phyloP scores from a whole-genome alignment of 163 green algal genomes.

The Scenedesmus sp. region DNA sequence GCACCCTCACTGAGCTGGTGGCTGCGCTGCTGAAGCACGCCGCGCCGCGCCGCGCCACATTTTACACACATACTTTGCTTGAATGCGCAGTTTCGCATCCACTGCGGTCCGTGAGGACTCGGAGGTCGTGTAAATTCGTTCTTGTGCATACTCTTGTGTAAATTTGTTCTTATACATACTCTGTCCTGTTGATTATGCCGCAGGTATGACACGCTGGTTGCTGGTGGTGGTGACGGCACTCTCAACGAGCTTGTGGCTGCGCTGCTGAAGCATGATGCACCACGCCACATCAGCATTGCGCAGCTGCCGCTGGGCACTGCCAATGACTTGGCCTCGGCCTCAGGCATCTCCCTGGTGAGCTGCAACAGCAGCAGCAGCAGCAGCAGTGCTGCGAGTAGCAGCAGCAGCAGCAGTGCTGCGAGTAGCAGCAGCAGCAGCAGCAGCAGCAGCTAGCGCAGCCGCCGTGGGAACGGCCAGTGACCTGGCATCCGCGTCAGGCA shows the following conservation, averaged over 20 bases:
- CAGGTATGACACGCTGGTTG: conserved; percentile 62
- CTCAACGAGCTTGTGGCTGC: conserved; percentile 66
- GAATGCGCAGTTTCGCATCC: too few relatives aligned
- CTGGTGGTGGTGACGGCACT: conserved; percentile 67
- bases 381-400: not conserved
- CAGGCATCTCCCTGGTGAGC: conserved; percentile 61
- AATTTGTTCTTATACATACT: not conserved
- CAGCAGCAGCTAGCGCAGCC: too few relatives aligned
- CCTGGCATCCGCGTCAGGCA: too few relatives aligned
- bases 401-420: not conserved
- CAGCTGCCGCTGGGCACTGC: conserved; percentile 66
- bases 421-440: not conserved
- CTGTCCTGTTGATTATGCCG: not conserved
- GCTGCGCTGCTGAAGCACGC: conserved; percentile 56
- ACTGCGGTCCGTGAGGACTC: too few relatives aligned
- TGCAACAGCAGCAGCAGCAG: not conserved
- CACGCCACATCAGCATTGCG: conserved; percentile 47
- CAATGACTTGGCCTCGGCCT: conserved; percentile 69
- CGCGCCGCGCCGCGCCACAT: not conserved
- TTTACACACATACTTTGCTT: too few relatives aligned
- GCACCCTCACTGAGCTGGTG: conserved; percentile 65
- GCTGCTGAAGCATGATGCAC: conserved; percentile 51
- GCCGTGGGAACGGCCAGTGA: not conserved
- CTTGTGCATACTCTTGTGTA: too few relatives aligned
- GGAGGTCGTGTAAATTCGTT: not conserved